These are phyloP conservation scores for Colletotrichum sp. DNA, from an alignment of 2,329 filamentous ascomycete species.

Conservation along the genomic window DNA sequence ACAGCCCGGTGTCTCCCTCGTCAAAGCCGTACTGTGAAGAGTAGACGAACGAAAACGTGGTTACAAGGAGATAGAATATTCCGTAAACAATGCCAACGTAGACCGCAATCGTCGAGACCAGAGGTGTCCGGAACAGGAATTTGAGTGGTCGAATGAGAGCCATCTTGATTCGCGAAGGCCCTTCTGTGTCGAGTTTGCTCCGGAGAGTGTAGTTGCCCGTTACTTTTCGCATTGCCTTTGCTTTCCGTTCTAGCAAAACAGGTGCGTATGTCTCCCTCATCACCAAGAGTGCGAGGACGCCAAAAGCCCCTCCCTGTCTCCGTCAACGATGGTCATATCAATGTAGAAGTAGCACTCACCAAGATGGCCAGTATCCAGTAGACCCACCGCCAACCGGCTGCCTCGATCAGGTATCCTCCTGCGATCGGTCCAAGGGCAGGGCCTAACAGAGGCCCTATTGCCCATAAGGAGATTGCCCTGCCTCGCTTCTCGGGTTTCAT, in stretches of 20 bases:
- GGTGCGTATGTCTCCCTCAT: constrained; percentile 49
- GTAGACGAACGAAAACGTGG: constrained; percentile 59
- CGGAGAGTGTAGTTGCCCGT: constrained; percentile 39
- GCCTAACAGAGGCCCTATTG: constrained; percentile 55
- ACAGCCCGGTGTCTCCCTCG: constrained; percentile 46
- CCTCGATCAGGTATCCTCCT: constrained; percentile 35
- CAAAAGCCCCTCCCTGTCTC: constrained; percentile 31
- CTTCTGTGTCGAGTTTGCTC: constrained; percentile 45
- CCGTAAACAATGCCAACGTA: constrained; percentile 63
- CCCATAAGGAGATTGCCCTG: constrained; percentile 51
- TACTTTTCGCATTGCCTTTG: constrained; percentile 42
- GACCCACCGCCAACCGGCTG: constrained; percentile 54
- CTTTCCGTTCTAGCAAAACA: constrained; percentile 44
- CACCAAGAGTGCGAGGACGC: constrained; percentile 39
- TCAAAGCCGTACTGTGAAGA: constrained; percentile 55
- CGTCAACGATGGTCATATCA: not conserved
- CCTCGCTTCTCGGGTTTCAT: constrained; percentile 52
- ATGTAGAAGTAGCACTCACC: constrained; percentile 32
- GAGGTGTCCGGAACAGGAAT: constrained; percentile 60
- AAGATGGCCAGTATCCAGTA: constrained; percentile 53
- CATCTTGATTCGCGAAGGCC: constrained; percentile 42
- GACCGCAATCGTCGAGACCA: constrained; percentile 55
- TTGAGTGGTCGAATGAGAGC: constrained; percentile 48
- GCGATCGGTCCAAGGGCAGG: constrained; percentile 54
- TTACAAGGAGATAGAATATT: constrained; percentile 61